A percentile compares a stretch with the other conserved stretches of the same genome.
Evolutionary conservation across 108 stramenopile species (phyloP).

Genomic region (Pseudonitzschia multistriata): DNA sequence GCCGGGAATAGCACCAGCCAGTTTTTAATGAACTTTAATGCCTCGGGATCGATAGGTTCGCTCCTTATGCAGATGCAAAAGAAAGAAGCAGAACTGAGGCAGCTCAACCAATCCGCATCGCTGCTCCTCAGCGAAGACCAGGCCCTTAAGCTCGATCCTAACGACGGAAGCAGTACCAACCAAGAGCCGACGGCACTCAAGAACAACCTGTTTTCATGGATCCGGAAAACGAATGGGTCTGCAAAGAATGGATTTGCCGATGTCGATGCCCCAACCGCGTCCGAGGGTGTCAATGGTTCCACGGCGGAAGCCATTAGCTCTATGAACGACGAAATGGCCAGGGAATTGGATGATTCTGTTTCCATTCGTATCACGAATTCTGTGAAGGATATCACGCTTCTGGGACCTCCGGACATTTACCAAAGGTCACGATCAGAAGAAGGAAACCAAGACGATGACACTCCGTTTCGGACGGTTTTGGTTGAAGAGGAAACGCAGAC

Average conservation of each 20-base stretch:
- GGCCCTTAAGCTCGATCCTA: conserved; percentile 1
- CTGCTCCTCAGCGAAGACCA: conserved; percentile 23
- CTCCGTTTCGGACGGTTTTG: neutral
- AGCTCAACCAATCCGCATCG: conserved; percentile 16
- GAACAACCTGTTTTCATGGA: neutral
- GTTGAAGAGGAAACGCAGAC: neutral
- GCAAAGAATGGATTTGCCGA: neutral
- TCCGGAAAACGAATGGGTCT: neutral
- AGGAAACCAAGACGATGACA: neutral
- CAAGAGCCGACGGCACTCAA: neutral
- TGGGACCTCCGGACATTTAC: conserved; percentile 16
- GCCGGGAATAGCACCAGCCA: neutral
- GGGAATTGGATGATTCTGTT: conserved; percentile 40
- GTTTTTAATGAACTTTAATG: conserved; percentile 18
- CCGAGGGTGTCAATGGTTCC: neutral
- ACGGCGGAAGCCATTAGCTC: neutral
- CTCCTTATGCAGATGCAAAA: conserved; percentile 68
- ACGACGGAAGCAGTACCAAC: conserved; percentile 11
- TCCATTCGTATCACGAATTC: conserved; percentile 19
- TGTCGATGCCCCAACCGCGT: neutral
- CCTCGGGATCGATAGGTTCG: conserved; percentile 50
- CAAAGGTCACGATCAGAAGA: neutral
- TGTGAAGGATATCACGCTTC: conserved; percentile 14
- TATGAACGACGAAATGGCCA: conserved; percentile 29
- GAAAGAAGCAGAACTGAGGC: conserved; percentile 30